Conservation (phyloP, 1,139 yeast species). For the Taphrina sp. region DNA sequence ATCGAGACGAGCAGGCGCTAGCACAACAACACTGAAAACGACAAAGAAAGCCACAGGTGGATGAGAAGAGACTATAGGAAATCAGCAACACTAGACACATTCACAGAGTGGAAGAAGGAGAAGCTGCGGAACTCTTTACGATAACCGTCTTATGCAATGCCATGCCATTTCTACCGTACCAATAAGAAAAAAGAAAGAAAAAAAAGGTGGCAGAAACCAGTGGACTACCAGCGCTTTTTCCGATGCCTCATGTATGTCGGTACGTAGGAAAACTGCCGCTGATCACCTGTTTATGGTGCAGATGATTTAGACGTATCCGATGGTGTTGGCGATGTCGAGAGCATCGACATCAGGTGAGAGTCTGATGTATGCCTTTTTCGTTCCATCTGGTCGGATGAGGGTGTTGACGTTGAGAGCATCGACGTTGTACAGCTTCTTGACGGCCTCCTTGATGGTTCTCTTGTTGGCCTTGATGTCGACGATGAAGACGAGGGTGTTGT, state of each 20-base stretch:
- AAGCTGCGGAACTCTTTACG: slow-evolving; percentile 26
- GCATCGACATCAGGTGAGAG: slow-evolving; percentile 99
- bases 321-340: slow-evolving; percentile 97
- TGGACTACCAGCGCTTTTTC: background rate
- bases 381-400: slow-evolving; percentile 72
- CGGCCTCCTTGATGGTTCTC: slow-evolving; percentile 97
- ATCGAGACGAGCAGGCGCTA: no score
- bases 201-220: background rate
- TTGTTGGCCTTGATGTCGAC: slow-evolving; percentile 97
- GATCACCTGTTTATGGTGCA: background rate
- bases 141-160: slow-evolving; percentile 18
- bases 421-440: slow-evolving; percentile 96
- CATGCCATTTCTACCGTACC: background rate
- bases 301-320: slow-evolving; percentile 35
- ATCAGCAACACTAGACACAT: no score
- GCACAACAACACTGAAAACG: no score
- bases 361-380: slow-evolving; percentile 99
- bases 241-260: background rate
- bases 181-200: background rate
- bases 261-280: background rate
- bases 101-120: background rate
- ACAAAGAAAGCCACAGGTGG: no score
- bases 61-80: no score
- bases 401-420: slow-evolving; percentile 64
- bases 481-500: slow-evolving; percentile 98